Base-by-base conservation (phyloP, 345 rosid genomes). In the Populus davidiana region DNA sequence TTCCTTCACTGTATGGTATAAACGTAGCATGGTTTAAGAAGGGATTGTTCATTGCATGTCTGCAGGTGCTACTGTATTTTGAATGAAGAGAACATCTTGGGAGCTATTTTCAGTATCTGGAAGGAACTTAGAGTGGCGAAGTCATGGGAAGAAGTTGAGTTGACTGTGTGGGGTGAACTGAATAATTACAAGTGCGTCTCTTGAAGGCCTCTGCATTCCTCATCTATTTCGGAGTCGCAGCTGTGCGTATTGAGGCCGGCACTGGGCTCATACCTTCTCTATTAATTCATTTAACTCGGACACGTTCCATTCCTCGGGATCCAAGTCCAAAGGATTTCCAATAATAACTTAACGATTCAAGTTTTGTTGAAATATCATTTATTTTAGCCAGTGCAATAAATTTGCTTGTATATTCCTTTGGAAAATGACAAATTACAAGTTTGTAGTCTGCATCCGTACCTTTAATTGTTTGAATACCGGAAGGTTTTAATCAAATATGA, bases 71-170 rank as follows among this genome's bases (percentile, higher is more conserved):
- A 91, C 78, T 96, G 98, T 78, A 83, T 93, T 61, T 82, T 93
- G 78, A 93, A 93, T 77, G 94, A 96, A 5, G 99, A 93, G 54
- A 93, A 92, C 75, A 83, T 96, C 61, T 83, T 96, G 86, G 97
- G 96, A 29, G 91, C 98, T 31, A 87, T 96, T 70, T 96, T 90
- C 80, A 67, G 93, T 67, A 85, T 85, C 8, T 92, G 99, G 98
- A 88, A 86, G 70, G 93, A 91, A 69, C 93, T 91, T 65, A 76
- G 86, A 54, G 74, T 69, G 21, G 94, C 91, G 0, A 79, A 87
- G 33, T 86, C 98, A 62, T 93, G 97, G 99, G 95, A 96, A 84
- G 96, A 90, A 82, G 87, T 96, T 69, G 99, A 93, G 86, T 82
- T 71, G 50, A 77, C 83, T 0, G 97, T 91, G 11, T 96, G 98